Conservation (phyloP, 1,284 basidiomycete species). For the Caloboletus firmus region DNA sequence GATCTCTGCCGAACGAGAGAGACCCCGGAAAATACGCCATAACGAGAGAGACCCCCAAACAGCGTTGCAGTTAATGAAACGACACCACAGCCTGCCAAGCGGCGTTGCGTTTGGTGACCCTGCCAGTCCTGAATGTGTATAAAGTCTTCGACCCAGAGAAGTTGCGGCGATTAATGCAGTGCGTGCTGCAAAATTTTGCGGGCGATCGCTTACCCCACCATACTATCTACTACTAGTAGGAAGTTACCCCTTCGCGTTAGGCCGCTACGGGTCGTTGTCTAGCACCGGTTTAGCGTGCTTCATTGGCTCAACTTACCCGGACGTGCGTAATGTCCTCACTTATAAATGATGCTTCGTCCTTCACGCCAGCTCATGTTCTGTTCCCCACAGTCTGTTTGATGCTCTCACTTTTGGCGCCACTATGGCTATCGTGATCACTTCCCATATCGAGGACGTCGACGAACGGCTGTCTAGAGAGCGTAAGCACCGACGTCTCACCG, state of each 20-base stretch:
- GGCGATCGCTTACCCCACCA: constrained; percentile 22
- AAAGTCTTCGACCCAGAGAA: constrained; percentile 17
- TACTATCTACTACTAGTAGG: not conserved
- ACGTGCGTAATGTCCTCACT: constrained; percentile 20
- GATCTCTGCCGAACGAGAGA: constrained; percentile 13
- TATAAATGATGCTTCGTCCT: constrained; percentile 6
- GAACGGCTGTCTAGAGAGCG: constrained; percentile 43
- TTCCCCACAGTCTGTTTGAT: constrained; percentile 21
- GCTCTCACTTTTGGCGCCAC: constrained; percentile 22
- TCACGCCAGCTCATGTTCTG: not conserved
- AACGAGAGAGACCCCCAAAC: constrained; percentile 20
- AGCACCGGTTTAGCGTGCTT: constrained; percentile 7
- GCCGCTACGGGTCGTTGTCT: constrained; percentile 13
- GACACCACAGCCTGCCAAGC: constrained; percentile 8
- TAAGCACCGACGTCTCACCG: constrained; percentile 43
- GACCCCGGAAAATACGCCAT: constrained; percentile 22
- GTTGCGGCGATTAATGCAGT: constrained; percentile 16
- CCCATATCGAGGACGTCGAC: constrained; percentile 48
- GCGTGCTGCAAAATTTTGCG: constrained; percentile 16
- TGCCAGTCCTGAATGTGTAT: constrained; percentile 19
- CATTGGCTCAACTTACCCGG: constrained; percentile 6
- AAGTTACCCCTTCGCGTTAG: not conserved
- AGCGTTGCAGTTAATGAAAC: constrained; percentile 9
- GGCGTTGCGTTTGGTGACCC: constrained; percentile 21
- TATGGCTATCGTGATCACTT: constrained; percentile 30